Evolutionary conservation across 352 stramenopile species (phyloP).

Genomic region (Phytophthora sansomeana): DNA sequence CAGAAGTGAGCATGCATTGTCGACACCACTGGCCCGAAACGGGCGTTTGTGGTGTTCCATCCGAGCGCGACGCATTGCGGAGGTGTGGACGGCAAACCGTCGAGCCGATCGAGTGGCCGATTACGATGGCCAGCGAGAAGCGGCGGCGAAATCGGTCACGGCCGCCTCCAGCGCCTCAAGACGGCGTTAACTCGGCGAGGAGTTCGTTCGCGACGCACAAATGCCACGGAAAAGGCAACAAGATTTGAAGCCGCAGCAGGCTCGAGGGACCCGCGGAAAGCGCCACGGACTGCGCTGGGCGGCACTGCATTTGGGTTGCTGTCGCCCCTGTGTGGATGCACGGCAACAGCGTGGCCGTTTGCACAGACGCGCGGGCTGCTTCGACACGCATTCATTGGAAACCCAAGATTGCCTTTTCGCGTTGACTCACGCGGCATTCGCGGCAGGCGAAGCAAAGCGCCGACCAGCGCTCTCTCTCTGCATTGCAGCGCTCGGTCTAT

Average conservation of each 20-base stretch:
- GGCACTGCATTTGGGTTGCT: no score
- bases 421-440: background rate
- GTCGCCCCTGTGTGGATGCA: no score
- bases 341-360: background rate
- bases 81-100: background rate
- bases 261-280: conserved; percentile 16
- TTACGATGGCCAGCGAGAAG: conserved; percentile 9
- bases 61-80: background rate
- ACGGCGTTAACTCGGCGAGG: conserved; percentile 18
- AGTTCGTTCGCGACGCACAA: background rate
- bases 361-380: conserved; percentile 26
- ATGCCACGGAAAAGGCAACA: conserved; percentile 23
- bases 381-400: conserved; percentile 18
- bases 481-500: background rate
- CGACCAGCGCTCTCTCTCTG: conserved; percentile 20
- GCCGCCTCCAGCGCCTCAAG: conserved; percentile 17
- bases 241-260: conserved; percentile 18
- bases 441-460: conserved; percentile 3
- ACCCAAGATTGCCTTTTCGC: background rate
- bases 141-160: conserved; percentile 9
- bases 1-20: background rate
- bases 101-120: background rate
- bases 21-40: background rate
- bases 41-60: no score
- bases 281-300: background rate